Base-by-base conservation (phyloP, 108 stramenopile species). In the Nitzschia palea region DNA sequence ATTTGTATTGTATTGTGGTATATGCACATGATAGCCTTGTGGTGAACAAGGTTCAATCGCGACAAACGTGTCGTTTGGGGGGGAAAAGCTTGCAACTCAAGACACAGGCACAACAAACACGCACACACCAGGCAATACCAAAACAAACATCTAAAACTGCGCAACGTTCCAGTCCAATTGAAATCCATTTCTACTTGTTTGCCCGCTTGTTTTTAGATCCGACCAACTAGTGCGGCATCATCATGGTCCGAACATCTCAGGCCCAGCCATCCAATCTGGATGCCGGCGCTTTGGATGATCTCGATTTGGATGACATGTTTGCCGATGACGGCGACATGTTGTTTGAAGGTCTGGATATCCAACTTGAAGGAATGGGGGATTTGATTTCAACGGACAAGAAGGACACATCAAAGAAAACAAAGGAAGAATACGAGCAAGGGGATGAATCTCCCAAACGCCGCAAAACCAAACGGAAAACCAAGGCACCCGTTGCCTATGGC, bases 281-380 rank as follows among this genome's bases (percentile, higher is more conserved):
- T 36, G 40, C 65, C 25, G 65, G 65, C 14, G 74, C 74, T 14
- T 52, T 80, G 30, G 78, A 76, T 44, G 79, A 74, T 33, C 44
- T 80, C 4, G 62, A 80, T 57, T 62, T 80, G 15, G 73, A 80
- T 48, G 79, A 70, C 60, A 74, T 80, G 73, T 80, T 80, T 56
- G 68, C 48, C 45, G 78, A 62, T 27, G 72, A 60, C 18, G 68
- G 68, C 25, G 68, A 79, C 58, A 44, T 55, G 34, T 51, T 80
- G 2, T 80, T 80, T 58, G 79, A 67, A 48, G 73, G 54, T 6
- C 28, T 74, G 51, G 73, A 73, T 23, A 69, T 74, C 32, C 61
- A 66, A 44, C 33, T 80, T 42, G 79, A 66, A 14, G 79, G 56
- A 0, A 67, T 80, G 73, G 79, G 64, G 12, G 79, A 74, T 40